Evolutionary conservation across 2,329 filamentous ascomycete genomes (phyloP).

Genomic region (Lasiodiplodia hormozganensis): DNA sequence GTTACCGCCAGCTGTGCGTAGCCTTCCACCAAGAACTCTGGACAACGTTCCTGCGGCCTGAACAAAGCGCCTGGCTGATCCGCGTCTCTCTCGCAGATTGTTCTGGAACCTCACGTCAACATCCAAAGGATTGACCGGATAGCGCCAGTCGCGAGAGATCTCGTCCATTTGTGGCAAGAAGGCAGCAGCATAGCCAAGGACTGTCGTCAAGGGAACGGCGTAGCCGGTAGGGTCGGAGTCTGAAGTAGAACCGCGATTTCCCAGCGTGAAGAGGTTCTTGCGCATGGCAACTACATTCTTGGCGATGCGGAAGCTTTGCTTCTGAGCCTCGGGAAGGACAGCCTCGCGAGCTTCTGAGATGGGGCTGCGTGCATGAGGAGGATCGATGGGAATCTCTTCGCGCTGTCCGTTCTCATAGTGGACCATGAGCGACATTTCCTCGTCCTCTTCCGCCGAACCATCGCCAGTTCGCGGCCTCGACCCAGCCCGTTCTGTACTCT

Average conservation of each 20-base stretch:
- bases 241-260: conserved; percentile 32
- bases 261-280: conserved; percentile 62
- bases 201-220: conserved; percentile 51
- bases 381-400: conserved; percentile 62
- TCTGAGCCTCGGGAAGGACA: conserved; percentile 60
- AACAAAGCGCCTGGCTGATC: conserved; percentile 65
- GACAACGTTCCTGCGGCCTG: conserved; percentile 67
- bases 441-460: conserved; percentile 41
- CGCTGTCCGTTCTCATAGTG: conserved; percentile 67
- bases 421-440: conserved; percentile 61
- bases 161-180: conserved; percentile 64
- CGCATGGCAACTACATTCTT: conserved; percentile 62
- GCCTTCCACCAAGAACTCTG: conserved; percentile 61
- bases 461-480: conserved; percentile 58
- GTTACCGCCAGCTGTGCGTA: conserved; percentile 53
- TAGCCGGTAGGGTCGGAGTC: conserved; percentile 43
- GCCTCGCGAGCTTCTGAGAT: conserved; percentile 50
- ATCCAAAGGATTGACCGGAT: conserved; percentile 62
- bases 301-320: conserved; percentile 62
- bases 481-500: conserved; percentile 51
- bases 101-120: conserved; percentile 63
- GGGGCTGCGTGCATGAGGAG: conserved; percentile 36
- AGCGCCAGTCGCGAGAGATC: conserved; percentile 63
- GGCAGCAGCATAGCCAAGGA: conserved; percentile 48
- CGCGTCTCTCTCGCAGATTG: conserved; percentile 62